Evolutionary conservation across 2,329 filamentous ascomycete genomes (phyloP).

Genomic region (Juglanconis sp.): DNA sequence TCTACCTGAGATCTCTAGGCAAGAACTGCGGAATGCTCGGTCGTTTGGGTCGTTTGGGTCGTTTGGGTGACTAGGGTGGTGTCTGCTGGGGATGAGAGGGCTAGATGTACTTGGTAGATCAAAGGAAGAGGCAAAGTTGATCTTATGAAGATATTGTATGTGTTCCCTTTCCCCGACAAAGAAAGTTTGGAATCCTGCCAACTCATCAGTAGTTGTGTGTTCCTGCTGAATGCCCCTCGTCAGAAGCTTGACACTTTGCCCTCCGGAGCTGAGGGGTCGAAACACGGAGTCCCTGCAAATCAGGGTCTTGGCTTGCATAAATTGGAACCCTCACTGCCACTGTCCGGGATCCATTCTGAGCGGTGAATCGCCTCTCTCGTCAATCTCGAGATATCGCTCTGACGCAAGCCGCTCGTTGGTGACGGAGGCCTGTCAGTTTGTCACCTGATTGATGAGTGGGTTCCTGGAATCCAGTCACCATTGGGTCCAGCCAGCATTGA

Average conservation of each 20-base stretch:
- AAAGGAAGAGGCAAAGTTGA: too few relatives aligned
- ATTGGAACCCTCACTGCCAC: constrained; percentile 17
- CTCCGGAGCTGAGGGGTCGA: constrained; percentile 10
- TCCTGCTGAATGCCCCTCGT: constrained; percentile 1
- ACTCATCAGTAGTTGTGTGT: not conserved
- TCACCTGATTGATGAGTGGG: too few relatives aligned
- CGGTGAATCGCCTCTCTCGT: constrained; percentile 10
- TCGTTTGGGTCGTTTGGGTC: not conserved
- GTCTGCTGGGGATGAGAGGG: too few relatives aligned
- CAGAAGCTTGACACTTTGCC: not conserved
- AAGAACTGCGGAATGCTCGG: not conserved
- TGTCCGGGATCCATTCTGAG: constrained; percentile 12
- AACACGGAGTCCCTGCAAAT: constrained; percentile 14
- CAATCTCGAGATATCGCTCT: not conserved
- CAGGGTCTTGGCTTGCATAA: constrained; percentile 17
- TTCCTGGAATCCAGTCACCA: too few relatives aligned
- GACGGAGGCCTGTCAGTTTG: not conserved
- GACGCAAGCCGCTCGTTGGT: not conserved
- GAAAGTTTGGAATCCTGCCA: not conserved
- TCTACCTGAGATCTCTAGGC: not conserved
- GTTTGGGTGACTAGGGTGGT: too few relatives aligned
- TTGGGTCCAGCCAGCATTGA: too few relatives aligned
- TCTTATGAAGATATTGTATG: not conserved
- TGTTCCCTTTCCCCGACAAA: too few relatives aligned
- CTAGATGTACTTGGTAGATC: too few relatives aligned